phyloP scores from a whole-genome alignment of 306 rosid genomes.

The Abrus pulchellus region DNA sequence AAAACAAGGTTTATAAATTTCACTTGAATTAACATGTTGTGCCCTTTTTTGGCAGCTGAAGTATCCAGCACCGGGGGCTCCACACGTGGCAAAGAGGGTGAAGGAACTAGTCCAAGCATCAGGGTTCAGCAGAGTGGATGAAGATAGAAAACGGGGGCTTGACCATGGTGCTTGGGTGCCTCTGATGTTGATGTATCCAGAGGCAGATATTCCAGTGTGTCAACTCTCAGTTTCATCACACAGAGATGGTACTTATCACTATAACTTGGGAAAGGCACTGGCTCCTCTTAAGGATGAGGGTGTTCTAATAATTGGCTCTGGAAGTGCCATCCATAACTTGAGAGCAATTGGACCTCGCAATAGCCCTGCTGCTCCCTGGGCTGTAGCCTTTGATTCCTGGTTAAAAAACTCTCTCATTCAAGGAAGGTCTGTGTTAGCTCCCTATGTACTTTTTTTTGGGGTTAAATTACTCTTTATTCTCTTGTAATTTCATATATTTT shows the following conservation, averaged over 20 bases:
- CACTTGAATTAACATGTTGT: neutral
- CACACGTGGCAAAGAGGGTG: constrained; percentile 65
- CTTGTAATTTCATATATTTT: no score
- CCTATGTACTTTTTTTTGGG: no score
- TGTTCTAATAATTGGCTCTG: constrained; percentile 68
- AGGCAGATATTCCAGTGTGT: constrained; percentile 71
- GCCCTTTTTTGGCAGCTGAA: constrained; percentile 52
- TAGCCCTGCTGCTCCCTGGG: constrained; percentile 58
- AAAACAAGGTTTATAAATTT: no score
- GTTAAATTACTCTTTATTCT: no score
- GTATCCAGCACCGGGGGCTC: constrained; percentile 79
- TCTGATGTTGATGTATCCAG: constrained; percentile 76
- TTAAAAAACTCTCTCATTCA: constrained; percentile 44
- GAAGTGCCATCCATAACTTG: constrained; percentile 71
- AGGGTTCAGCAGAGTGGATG: constrained; percentile 56
- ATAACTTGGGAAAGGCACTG: constrained; percentile 69
- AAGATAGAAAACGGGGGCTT: constrained; percentile 64
- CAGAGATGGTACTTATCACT: constrained; percentile 59
- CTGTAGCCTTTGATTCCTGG: constrained; percentile 59
- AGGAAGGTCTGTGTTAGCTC: constrained; percentile 56
- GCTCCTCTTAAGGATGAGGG: constrained; percentile 75
- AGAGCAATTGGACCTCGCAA: constrained; percentile 29
- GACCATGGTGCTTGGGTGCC: constrained; percentile 88
- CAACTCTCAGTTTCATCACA: constrained; percentile 68
- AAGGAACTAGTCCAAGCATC: constrained; percentile 57